Evolutionary conservation across 2,329 filamentous ascomycete genomes (phyloP), one percentile per base, ranked within the genome.

Genomic region (Berkeleyomyces rouxiae): DNA sequence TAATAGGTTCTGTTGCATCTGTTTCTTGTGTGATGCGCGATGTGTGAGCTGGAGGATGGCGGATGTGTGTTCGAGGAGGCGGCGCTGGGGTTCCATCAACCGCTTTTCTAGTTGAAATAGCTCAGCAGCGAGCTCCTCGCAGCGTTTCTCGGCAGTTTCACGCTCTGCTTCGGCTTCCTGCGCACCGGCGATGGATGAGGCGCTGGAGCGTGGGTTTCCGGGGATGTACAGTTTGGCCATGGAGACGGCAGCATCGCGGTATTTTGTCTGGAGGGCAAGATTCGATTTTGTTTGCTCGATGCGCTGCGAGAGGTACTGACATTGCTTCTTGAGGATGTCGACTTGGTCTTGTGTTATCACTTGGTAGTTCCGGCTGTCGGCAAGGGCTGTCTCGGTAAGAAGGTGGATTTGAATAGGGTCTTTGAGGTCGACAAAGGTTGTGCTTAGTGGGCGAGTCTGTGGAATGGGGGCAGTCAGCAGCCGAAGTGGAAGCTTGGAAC

Each of bases 1-100:
- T 72, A 3, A 74, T 68, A 36, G 23, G 11, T 44, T 59, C 16
- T 64, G 59, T 39, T 63, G 65, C 47, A 51, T 60, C 43, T 61
- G 61, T 61, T 75, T 76, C 67, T 81, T 82, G 69, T 82, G 86
- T n/a, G 86, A 78, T 0, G 82, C 83, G 68, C 86, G 87, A 73
- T 97, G 91, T 7, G 91, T 95, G 72, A 95, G 81, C 70, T 96
- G 90, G 61, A 99, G 76, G 46, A 99, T 88, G 53, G 89, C 92
- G 11, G 93, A 91, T 0, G 92, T 97, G 71, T 99, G 93, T 71
- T 92, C 85, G 59, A 97, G 76, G 53, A 99, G 76, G 66, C 84
- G 82, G 68, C 82, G 82, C 69, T 95, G 88, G 7, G 88, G 81
- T 64, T 86, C 81, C 75, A 90, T 84, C 64, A 86, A 76, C 67